A percentile compares a stretch with the other conserved stretches of the same genome.
These are phyloP conservation scores for Trifolium dubium DNA, from an alignment of 306 rosid species.

Conservation along the genomic window DNA sequence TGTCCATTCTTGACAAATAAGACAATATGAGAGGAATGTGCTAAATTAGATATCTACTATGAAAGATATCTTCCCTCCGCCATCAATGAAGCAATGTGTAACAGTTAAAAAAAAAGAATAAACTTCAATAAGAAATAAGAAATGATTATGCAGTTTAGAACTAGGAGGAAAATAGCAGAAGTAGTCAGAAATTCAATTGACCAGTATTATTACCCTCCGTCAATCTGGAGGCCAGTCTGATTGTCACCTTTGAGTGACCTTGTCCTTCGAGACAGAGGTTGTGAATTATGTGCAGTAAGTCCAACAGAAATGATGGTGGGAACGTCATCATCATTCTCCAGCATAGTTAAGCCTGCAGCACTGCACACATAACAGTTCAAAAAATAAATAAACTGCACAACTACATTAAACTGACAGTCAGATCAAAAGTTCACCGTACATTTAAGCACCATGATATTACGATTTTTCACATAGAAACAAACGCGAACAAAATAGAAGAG, in stretches of 20 bases:
- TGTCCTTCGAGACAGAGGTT: conserved; percentile 92
- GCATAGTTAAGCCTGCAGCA: conserved; percentile 62
- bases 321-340: conserved; percentile 83
- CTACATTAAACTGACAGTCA: conserved; percentile 29
- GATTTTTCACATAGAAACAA: conserved; percentile 23
- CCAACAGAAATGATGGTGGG: conserved; percentile 85
- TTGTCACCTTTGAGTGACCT: conserved; percentile 80
- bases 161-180: conserved; percentile 38
- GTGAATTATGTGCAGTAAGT: conserved; percentile 68
- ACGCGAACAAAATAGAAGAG: conserved; percentile 25
- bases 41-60: conserved; percentile 17
- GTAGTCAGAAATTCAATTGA: conserved; percentile 37
- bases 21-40: conserved; percentile 22
- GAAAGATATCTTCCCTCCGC: conserved; percentile 19
- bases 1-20: conserved; percentile 27
- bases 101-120: conserved; percentile 12
- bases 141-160: conserved; percentile 5
- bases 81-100: conserved; percentile 24
- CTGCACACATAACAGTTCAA: conserved; percentile 57
- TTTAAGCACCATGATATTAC: conserved; percentile 30
- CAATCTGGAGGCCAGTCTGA: conserved; percentile 64
- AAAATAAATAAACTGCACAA: conserved; percentile 30
- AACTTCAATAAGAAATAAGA: conserved; percentile 18
- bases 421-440: conserved; percentile 12
- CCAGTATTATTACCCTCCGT: conserved; percentile 77